Evolutionary conservation across 2,329 filamentous ascomycete genomes (phyloP).

Genomic region (Plenodomus biglobosus): DNA sequence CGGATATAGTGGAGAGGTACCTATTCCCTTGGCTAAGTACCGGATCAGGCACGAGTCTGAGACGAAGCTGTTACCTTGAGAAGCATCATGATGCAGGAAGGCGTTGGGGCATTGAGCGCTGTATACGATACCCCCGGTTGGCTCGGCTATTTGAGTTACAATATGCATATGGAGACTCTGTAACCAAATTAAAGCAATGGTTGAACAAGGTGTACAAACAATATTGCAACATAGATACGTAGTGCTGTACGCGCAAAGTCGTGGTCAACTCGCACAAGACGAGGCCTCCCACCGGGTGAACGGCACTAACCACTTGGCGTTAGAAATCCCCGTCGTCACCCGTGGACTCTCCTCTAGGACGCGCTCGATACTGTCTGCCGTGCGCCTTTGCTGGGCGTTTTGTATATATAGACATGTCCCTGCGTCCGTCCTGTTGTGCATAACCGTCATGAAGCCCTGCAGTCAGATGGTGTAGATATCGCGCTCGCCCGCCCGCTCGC

Average conservation of each 20-base stretch:
- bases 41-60: constrained; percentile 37
- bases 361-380: constrained; percentile 4
- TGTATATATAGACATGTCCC: not conserved
- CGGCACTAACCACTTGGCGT: not conserved
- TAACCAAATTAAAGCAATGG: no score
- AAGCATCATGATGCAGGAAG: not conserved
- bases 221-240: no score
- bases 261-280: not conserved
- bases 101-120: not conserved
- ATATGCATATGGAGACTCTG: not conserved
- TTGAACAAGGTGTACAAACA: no score
- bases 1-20: constrained; percentile 54
- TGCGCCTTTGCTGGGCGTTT: not conserved
- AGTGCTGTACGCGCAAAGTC: no score
- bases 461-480: not conserved
- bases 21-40: constrained; percentile 47
- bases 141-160: not conserved
- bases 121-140: not conserved
- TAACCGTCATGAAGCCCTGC: not conserved
- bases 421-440: not conserved
- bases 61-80: constrained; percentile 41
- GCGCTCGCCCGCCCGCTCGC: not conserved
- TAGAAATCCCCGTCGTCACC: not conserved
- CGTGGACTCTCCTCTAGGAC: no score
- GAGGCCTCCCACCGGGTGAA: not conserved